These are phyloP conservation scores for Hsuehochloa calcarea DNA, from an alignment of 176 grass and related monocot species.

Conservation along the genomic window DNA sequence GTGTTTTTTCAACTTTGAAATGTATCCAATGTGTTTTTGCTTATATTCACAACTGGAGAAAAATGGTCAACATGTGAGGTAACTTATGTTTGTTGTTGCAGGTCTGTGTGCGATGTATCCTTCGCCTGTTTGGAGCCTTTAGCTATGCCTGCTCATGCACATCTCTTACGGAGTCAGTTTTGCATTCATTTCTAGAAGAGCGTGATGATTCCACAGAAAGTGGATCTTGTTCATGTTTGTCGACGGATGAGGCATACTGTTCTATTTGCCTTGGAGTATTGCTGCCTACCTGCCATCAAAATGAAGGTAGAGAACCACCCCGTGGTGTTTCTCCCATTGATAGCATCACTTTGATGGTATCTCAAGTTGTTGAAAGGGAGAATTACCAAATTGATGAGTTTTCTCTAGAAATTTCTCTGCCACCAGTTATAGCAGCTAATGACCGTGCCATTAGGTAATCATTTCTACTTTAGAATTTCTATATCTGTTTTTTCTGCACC, in stretches of 20 bases:
- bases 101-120: conserved; percentile 73
- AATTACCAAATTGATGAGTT: conserved; percentile 62
- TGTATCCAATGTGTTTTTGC: neutral
- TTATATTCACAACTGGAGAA: conserved; percentile 2
- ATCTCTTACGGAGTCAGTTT: conserved; percentile 39
- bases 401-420: conserved; percentile 72
- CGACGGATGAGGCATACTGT: conserved; percentile 42
- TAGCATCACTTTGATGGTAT: conserved; percentile 44
- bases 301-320: neutral
- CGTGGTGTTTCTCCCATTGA: conserved; percentile 24
- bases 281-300: conserved; percentile 45
- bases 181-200: conserved; percentile 60
- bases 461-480: conserved; percentile 10
- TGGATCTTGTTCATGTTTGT: conserved; percentile 34
- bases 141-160: conserved; percentile 26
- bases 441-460: conserved; percentile 73
- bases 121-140: conserved; percentile 57
- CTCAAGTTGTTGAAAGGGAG: conserved; percentile 52
- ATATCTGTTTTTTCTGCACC: neutral
- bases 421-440: conserved; percentile 58
- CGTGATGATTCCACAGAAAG: conserved; percentile 36
- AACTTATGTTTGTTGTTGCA: conserved; percentile 27
- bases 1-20: no score
- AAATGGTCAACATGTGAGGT: neutral
- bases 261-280: conserved; percentile 81